phyloP scores from a whole-genome alignment of 2,329 filamentous ascomycete species.

The Ceratocystis papillata region DNA sequence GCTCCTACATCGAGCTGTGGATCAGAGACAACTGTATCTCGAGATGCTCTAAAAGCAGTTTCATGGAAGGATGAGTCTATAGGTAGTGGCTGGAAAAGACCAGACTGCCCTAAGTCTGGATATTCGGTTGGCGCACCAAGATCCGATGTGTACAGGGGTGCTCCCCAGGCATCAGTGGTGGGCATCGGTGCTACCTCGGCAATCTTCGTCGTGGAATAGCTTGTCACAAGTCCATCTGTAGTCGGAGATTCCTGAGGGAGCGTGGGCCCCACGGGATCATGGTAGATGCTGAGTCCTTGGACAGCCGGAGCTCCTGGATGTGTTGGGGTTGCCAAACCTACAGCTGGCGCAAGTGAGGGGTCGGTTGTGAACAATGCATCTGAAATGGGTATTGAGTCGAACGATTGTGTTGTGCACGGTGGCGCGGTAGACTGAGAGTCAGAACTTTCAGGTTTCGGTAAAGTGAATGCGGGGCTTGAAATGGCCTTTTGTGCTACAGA shows the following conservation, averaged over 20 bases:
- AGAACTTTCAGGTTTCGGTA: constrained; percentile 2
- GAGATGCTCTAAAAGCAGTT: background rate
- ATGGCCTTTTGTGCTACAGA: constrained; percentile 13
- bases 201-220: background rate
- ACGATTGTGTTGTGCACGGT: background rate
- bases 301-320: background rate
- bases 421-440: background rate
- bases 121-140: background rate
- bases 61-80: background rate
- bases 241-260: background rate
- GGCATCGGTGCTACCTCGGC: background rate
- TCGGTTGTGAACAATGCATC: background rate
- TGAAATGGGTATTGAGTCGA: background rate
- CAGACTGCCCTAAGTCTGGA: background rate
- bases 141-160: constrained; percentile 1
- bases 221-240: background rate
- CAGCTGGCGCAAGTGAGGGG: background rate
- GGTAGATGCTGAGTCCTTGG: constrained; percentile 2
- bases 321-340: background rate
- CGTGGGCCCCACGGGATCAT: background rate
- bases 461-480: background rate
- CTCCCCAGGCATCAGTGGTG: constrained; percentile 14
- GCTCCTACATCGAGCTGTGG: background rate
- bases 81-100: background rate
- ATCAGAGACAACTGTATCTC: background rate